phyloP scores from a whole-genome alignment of 192 early-diverging fungal genomes.

The Coemansia sp. region DNA sequence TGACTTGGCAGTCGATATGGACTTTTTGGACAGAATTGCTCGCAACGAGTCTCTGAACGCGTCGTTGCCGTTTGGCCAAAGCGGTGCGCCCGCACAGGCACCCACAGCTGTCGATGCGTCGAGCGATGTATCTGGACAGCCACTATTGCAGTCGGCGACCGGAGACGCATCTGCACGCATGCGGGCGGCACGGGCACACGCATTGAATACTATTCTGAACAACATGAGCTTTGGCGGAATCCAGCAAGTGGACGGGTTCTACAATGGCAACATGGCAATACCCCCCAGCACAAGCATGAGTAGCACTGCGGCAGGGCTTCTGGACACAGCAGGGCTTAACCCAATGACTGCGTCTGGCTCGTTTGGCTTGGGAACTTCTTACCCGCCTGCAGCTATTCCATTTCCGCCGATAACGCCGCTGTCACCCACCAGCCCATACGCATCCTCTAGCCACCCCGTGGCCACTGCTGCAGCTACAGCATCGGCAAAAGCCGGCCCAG shows the following conservation, averaged over 20 bases:
- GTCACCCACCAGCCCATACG: constrained; percentile 8
- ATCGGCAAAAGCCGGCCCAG: background rate
- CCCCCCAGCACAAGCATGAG: constrained; percentile 3
- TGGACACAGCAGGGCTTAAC: constrained; percentile 7
- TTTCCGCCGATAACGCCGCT: constrained; percentile 18
- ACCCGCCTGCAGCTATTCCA: constrained; percentile 1
- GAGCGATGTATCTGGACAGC: background rate
- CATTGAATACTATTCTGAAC: constrained; percentile 33
- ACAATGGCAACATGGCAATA: constrained; percentile 20
- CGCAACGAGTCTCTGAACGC: constrained; percentile 7
- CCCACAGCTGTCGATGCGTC: background rate
- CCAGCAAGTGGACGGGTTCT: constrained; percentile 39
- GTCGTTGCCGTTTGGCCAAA: constrained; percentile 9
- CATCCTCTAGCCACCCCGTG: background rate
- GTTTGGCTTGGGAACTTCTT: constrained; percentile 2
- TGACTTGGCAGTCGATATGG: constrained; percentile 16
- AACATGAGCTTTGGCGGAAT: constrained; percentile 46
- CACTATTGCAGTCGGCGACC: background rate
- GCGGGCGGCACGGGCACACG: constrained; percentile 14
- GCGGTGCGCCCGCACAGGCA: background rate
- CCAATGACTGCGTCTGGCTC: constrained; percentile 13
- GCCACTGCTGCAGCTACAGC: background rate
- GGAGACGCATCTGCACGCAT: background rate
- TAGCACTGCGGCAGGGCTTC: background rate
- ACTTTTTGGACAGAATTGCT: constrained; percentile 7